phyloP scores from a whole-genome alignment of 225 moss, liverwort and hornwort genomes.

The Marchantia paleacea region DNA sequence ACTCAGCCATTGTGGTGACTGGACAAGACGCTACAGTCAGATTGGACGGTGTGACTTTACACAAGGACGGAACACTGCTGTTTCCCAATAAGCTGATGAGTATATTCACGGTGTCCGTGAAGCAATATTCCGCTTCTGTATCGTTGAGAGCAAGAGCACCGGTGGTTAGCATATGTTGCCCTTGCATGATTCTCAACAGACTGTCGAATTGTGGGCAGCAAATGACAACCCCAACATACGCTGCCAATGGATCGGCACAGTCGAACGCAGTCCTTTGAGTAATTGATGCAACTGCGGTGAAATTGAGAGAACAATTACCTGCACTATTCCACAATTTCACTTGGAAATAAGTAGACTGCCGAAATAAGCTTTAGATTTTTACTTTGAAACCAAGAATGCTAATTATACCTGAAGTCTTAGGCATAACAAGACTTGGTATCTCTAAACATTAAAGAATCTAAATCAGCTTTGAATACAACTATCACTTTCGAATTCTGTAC shows the following conservation, averaged over 20 bases:
- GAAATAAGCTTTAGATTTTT: neutral
- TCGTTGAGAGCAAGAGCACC: constrained; percentile 70
- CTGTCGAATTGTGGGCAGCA: constrained; percentile 95
- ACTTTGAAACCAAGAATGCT: neutral
- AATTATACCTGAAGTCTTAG: too few relatives aligned
- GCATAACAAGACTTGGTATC: too few relatives aligned
- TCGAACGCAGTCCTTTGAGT: constrained; percentile 75
- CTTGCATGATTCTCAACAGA: constrained; percentile 75
- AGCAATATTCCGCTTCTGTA: constrained; percentile 74
- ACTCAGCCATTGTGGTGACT: constrained; percentile 51
- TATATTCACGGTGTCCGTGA: constrained; percentile 64
- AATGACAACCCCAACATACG: constrained; percentile 83
- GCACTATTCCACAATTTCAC: constrained; percentile 41
- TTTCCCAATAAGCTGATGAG: constrained; percentile 65
- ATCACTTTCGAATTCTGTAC: too few relatives aligned
- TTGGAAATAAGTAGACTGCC: constrained; percentile 28
- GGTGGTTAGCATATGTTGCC: constrained; percentile 65
- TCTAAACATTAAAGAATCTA: neutral
- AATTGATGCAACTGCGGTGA: constrained; percentile 55
- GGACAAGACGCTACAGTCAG: constrained; percentile 87
- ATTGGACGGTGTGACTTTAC: constrained; percentile 68
- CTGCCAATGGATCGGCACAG: constrained; percentile 72
- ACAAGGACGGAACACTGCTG: constrained; percentile 67
- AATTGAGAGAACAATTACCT: constrained; percentile 91
- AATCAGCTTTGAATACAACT: neutral